Percentiles rank a stretch among this genome's conserved stretches.
Evolutionary conservation across 257 asterid species (phyloP).

Genomic region (Jaltomata sinuosa): DNA sequence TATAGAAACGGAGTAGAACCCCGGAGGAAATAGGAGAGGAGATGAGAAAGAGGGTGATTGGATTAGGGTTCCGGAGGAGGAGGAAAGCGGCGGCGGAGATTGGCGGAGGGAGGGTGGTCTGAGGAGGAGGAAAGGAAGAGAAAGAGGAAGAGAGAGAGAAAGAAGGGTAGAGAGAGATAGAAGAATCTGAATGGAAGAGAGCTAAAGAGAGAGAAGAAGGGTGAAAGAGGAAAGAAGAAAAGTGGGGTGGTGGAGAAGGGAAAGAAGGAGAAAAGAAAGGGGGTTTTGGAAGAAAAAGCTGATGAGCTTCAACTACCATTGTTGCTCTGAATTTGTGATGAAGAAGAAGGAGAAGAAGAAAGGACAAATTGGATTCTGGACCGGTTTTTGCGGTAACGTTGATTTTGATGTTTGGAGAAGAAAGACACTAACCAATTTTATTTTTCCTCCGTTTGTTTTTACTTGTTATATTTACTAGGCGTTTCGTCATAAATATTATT

Average conservation of each 20-base stretch:
- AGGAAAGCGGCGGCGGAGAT: constrained; percentile 36
- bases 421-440: neutral
- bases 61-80: constrained; percentile 33
- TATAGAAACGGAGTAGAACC: constrained; percentile 43
- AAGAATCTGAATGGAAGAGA: constrained; percentile 62
- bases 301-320: constrained; percentile 38
- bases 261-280: constrained; percentile 9
- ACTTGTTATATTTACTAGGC: too few relatives aligned
- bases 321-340: neutral
- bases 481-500: too few relatives aligned
- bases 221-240: constrained; percentile 47
- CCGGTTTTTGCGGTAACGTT: neutral
- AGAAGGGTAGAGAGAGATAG: constrained; percentile 58
- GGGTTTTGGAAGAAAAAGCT: constrained; percentile 43
- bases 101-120: constrained; percentile 20
- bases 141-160: constrained; percentile 13
- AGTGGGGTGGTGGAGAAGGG: constrained; percentile 29
- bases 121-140: constrained; percentile 25
- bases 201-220: constrained; percentile 47
- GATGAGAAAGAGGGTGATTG: constrained; percentile 34
- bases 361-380: neutral
- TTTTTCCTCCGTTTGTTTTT: too few relatives aligned
- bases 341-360: neutral
- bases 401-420: neutral
- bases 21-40: constrained; percentile 50